These are phyloP conservation scores for Ailanthus altissimus DNA, from an alignment of 345 rosid species.

Conservation along the genomic window DNA sequence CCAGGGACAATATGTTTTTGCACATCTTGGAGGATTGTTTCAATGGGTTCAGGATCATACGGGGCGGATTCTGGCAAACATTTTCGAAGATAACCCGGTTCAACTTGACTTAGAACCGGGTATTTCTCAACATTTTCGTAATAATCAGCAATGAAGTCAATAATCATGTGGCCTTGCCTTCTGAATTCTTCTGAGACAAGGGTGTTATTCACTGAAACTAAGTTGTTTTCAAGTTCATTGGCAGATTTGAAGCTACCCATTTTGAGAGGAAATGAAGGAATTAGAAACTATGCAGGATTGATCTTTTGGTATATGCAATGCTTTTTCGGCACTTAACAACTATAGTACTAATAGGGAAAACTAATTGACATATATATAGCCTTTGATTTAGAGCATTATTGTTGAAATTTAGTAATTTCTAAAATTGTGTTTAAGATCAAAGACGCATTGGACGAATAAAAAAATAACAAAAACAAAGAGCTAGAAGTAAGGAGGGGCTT, in stretches of 20 bases:
- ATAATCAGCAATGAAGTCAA: constrained; percentile 47
- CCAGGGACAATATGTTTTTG: constrained; percentile 39
- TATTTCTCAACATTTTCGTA: constrained; percentile 37
- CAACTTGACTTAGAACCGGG: constrained; percentile 40
- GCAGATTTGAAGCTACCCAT: constrained; percentile 16
- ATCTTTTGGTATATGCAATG: not conserved
- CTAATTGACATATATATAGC: not conserved
- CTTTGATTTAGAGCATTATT: too few species aligned
- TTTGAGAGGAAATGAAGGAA: not conserved
- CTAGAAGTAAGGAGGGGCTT: too few species aligned
- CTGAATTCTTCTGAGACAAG: constrained; percentile 41
- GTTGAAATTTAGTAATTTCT: too few species aligned
- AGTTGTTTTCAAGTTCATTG: not conserved
- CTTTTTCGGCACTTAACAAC: not conserved
- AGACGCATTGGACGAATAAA: too few species aligned
- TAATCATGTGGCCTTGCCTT: constrained; percentile 40
- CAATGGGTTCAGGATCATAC: constrained; percentile 29
- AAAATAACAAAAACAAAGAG: too few species aligned
- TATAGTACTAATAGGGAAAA: not conserved
- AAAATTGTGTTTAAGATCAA: too few species aligned
- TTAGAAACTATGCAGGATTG: not conserved
- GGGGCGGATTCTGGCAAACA: constrained; percentile 42
- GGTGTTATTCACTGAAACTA: constrained; percentile 15
- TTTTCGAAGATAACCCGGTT: constrained; percentile 40
- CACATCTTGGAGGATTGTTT: constrained; percentile 38